phyloP scores from a whole-genome alignment of 1,139 yeast species.

The Meyerozyma smithsonii region DNA sequence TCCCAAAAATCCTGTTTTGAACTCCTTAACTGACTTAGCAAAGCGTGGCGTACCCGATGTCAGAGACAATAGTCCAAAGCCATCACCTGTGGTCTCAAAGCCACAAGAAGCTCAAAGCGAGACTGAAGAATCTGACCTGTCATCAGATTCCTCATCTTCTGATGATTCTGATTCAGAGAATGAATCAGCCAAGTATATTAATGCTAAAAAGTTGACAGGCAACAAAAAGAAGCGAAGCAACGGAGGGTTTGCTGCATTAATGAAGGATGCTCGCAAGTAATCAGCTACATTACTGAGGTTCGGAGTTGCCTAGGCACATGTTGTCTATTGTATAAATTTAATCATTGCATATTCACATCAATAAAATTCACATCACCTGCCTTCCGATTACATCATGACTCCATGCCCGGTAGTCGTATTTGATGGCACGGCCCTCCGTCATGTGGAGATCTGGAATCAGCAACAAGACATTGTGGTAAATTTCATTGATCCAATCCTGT shows the following conservation, averaged over 20 bases:
- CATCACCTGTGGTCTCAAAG: slow-evolving; percentile 8
- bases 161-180: slow-evolving; percentile 15
- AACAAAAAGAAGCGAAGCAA: slow-evolving; percentile 23
- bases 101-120: slow-evolving; percentile 12
- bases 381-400: slow-evolving; percentile 24
- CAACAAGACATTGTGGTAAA: slow-evolving; percentile 28
- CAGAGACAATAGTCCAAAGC: slow-evolving; percentile 26
- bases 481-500: slow-evolving; percentile 28
- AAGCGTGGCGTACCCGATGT: slow-evolving; percentile 63
- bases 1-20: slow-evolving; percentile 28
- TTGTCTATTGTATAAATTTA: too few species aligned
- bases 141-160: slow-evolving; percentile 14
- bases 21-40: slow-evolving; percentile 54
- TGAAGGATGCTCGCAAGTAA: slow-evolving; percentile 42
- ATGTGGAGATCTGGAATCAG: slow-evolving; percentile 15
- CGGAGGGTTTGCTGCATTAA: slow-evolving; percentile 49
- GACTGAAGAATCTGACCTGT: slow-evolving; percentile 15
- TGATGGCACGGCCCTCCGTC: slow-evolving; percentile 1
- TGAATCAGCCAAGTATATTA: slow-evolving; percentile 17
- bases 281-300: neutral
- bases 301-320: too few species aligned
- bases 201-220: slow-evolving; percentile 13
- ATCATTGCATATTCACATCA: neutral
- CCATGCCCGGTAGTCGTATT: slow-evolving; percentile 24
- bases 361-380: slow-evolving; percentile 6